These are phyloP conservation scores for Diutina sp. DNA, from an alignment of 1,139 yeast species.

Conservation along the genomic window DNA sequence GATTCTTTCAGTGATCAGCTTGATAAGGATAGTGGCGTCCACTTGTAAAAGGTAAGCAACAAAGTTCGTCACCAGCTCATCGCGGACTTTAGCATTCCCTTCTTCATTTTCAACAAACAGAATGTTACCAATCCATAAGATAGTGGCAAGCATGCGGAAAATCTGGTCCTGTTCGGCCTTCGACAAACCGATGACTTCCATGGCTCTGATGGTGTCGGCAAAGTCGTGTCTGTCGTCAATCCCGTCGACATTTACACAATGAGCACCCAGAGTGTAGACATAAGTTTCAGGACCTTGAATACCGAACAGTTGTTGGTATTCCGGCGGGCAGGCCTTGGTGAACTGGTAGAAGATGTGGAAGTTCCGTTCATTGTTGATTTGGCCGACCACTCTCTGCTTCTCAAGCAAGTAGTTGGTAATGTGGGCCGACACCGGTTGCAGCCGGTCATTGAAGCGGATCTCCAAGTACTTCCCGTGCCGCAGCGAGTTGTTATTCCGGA, in stretches of 20 bases:
- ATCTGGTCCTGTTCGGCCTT: slow-evolving; percentile 83
- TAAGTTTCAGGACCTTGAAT: slow-evolving; percentile 91
- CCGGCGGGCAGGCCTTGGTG: slow-evolving; percentile 81
- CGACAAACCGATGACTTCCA: slow-evolving; percentile 74
- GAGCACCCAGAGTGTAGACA: slow-evolving; percentile 75
- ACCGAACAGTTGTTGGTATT: slow-evolving; percentile 74
- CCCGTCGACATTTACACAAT: slow-evolving; percentile 77
- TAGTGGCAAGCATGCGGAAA: slow-evolving; percentile 71
- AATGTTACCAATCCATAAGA: slow-evolving; percentile 91
- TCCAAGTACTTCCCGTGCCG: slow-evolving; percentile 96
- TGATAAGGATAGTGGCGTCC: slow-evolving; percentile 51
- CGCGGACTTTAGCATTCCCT: slow-evolving; percentile 75
- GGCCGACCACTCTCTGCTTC: slow-evolving; percentile 92
- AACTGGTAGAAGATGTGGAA: slow-evolving; percentile 96
- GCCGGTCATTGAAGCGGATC: slow-evolving; percentile 64
- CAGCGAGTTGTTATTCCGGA: slow-evolving; percentile 91
- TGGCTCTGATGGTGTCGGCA: slow-evolving; percentile 70
- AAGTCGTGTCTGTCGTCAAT: slow-evolving; percentile 76
- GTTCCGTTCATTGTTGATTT: slow-evolving; percentile 83
- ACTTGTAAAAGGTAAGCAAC: slow-evolving; percentile 88
- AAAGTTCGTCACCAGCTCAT: slow-evolving; percentile 80
- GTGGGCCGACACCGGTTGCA: slow-evolving; percentile 87
- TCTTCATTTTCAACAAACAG: slow-evolving; percentile 77
- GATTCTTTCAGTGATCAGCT: slow-evolving; percentile 65
- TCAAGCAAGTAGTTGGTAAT: slow-evolving; percentile 91